Percentiles rank a stretch among this genome's conserved stretches.
phyloP scores from a whole-genome alignment of 331 rosid species.

The Quercus lobata region DNA sequence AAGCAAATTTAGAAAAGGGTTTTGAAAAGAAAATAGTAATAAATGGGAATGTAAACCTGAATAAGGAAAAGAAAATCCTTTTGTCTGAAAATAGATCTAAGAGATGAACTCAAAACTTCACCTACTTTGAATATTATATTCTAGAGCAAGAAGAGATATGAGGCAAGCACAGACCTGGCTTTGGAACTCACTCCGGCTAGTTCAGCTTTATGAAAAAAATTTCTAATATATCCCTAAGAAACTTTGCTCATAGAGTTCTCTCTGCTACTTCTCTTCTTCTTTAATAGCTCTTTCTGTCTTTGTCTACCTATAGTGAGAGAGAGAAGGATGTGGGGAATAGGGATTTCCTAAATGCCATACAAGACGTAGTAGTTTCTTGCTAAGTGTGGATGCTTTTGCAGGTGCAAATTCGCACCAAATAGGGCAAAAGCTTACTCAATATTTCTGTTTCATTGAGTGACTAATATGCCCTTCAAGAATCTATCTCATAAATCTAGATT shows the following conservation, averaged over 20 bases:
- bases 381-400: slow-evolving; percentile 44
- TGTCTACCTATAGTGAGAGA: slow-evolving; percentile 22
- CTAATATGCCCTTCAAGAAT: slow-evolving; percentile 28
- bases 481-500: too few species aligned
- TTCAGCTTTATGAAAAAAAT: slow-evolving; percentile 60
- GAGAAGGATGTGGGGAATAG: slow-evolving; percentile 25
- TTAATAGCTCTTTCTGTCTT: slow-evolving; percentile 55
- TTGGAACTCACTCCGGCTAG: slow-evolving; percentile 26
- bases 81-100: too few species aligned
- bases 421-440: slow-evolving; percentile 23
- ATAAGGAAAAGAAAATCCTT: slow-evolving; percentile 2
- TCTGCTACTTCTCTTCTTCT: slow-evolving; percentile 34
- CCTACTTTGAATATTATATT: too few species aligned
- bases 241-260: slow-evolving; percentile 21
- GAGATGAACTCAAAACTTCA: neutral
- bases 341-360: slow-evolving; percentile 40
- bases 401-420: slow-evolving; percentile 47
- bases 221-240: slow-evolving; percentile 53
- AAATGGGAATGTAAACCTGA: neutral
- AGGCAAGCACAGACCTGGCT: slow-evolving; percentile 37
- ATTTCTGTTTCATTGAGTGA: neutral
- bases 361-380: slow-evolving; percentile 37
- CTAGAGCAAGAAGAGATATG: neutral
- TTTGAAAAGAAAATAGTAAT: neutral
- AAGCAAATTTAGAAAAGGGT: too few species aligned